Evolutionary conservation across 371 early-diverging fungal species (phyloP), one percentile per base, ranked within the genome.

Genomic region (Capniomyces stellatus): DNA sequence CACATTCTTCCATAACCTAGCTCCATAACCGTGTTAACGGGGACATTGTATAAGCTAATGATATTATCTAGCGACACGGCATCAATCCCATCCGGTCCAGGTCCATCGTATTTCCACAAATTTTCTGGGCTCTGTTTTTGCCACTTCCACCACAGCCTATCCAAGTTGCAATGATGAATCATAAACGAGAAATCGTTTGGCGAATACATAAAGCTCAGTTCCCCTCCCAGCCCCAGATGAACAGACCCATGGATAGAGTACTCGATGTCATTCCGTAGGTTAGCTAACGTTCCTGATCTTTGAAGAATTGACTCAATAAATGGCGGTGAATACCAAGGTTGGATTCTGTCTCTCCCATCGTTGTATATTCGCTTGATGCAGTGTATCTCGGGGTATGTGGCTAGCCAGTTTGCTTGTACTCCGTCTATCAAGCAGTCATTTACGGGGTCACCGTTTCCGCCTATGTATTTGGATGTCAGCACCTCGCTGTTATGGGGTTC

Each of bases 111-210:
- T 41, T 41, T 18, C 41, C 41, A 41, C 41, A 41, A 41, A 21
- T 41, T 41, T n/a, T n/a, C n/a, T n/a, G n/a, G n/a, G n/a, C n/a
- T n/a, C n/a, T n/a, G n/a, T n/a, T n/a, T n/a, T 54, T 72, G 73
- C 65, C 65, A 72, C 27, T 57, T 54, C 56, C 56, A 60, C 64
- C 67, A 74, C 44, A 72, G 47, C 10, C 64, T 64, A 54, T 73
- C 74, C 10, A 73, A 39, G 27, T 67, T 61, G 21, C 64, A 65
- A 35, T 73, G 74, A 40, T 70, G 65, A n/a, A 65, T 28, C 56
- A 63, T 71, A 52, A 73, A 73, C 49, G 57, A 55, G 42, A 62
- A 66, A 55, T 73, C 74, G 15, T 73, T 57, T 2, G 75, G 61
- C 2, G 63, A 58, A 29, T 66, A 59, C 13, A 57, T 52, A 22